Evolutionary conservation across 345 rosid species (phyloP).

Genomic region (Heritiera littoralis): DNA sequence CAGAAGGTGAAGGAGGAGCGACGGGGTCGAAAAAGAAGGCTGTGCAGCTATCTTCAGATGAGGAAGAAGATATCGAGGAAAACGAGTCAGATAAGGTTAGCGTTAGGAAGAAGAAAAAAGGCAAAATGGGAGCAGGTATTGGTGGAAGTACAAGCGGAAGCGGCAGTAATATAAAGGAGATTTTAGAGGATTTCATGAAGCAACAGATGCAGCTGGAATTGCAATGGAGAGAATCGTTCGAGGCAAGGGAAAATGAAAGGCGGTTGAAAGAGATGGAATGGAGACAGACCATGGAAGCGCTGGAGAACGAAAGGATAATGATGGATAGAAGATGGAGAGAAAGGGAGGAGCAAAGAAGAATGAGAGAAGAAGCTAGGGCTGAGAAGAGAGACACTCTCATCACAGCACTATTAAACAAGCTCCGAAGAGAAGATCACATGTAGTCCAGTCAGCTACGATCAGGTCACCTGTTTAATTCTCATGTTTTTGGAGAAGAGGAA

Average conservation of each 20-base stretch:
- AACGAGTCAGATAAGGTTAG: constrained; percentile 45
- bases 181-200: constrained; percentile 77
- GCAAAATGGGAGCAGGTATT: constrained; percentile 19
- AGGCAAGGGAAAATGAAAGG: constrained; percentile 76
- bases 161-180: constrained; percentile 44
- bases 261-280: constrained; percentile 81
- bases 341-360: constrained; percentile 83
- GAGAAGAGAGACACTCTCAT: constrained; percentile 87
- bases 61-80: constrained; percentile 69
- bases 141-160: constrained; percentile 21
- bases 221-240: constrained; percentile 87
- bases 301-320: constrained; percentile 88
- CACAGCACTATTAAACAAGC: constrained; percentile 70
- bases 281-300: constrained; percentile 76
- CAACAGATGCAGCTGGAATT: constrained; percentile 76
- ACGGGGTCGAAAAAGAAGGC: constrained; percentile 56
- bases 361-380: constrained; percentile 92
- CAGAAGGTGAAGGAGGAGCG: constrained; percentile 63
- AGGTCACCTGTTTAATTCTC: constrained; percentile 2
- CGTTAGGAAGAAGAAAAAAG: constrained; percentile 55
- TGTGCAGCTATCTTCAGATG: constrained; percentile 64
- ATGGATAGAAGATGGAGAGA: constrained; percentile 90
- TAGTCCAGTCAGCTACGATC: constrained; percentile 16
- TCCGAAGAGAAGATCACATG: constrained; percentile 53
- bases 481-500: constrained; percentile 27